Conservation (phyloP, 148 eudicot genomes). For the Bassia scoparia region DNA sequence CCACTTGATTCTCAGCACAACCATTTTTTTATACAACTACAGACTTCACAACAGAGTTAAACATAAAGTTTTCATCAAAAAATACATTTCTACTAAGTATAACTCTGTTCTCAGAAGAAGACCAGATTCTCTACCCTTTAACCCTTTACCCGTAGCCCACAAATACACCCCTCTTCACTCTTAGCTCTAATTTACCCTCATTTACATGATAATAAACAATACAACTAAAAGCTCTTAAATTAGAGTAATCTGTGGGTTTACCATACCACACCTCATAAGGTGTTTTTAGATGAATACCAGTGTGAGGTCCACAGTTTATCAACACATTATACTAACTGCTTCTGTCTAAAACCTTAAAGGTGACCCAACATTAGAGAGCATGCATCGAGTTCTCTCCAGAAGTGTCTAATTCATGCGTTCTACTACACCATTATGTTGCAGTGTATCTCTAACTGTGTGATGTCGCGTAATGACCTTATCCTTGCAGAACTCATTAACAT, state of each 20-base stretch:
- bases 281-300: neutral
- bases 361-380: neutral
- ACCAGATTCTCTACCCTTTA: too few species aligned
- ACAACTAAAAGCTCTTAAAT: constrained; percentile 7
- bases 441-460: constrained; percentile 4
- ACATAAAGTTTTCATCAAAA: constrained; percentile 5
- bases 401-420: constrained; percentile 16
- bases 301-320: too few species aligned
- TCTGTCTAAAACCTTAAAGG: neutral
- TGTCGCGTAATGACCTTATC: too few species aligned
- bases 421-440: constrained; percentile 9
- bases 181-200: too few species aligned
- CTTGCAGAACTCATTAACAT: constrained; percentile 7
- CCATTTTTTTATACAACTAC: neutral
- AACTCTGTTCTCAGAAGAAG: too few species aligned
- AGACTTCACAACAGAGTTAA: neutral
- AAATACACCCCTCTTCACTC: too few species aligned
- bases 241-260: constrained; percentile 7
- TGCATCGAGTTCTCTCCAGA: constrained; percentile 16
- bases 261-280: constrained; percentile 17
- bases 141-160: too few species aligned
- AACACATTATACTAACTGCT: neutral
- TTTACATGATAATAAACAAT: constrained; percentile 8
- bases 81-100: neutral
- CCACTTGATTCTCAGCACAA: neutral